phyloP scores from a whole-genome alignment of 2,329 filamentous ascomycete genomes.

The Aureobasidium mangrovei region DNA sequence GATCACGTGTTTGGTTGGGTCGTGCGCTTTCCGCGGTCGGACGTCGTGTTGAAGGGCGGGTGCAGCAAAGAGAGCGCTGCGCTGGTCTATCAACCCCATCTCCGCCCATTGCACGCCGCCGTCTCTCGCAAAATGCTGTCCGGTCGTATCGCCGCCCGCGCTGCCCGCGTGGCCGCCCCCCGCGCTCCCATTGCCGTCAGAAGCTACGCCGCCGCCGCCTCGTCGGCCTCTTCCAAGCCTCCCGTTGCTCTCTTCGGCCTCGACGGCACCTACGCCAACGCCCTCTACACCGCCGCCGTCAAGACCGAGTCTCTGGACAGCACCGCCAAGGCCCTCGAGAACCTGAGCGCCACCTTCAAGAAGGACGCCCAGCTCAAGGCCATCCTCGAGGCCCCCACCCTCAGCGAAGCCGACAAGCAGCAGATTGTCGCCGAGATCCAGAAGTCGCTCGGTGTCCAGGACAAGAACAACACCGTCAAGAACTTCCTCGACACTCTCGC shows the following conservation, averaged over 20 bases:
- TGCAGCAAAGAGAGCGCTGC: neutral
- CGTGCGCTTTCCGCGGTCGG: neutral
- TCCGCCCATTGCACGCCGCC: constrained; percentile 11
- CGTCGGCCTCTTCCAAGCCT: constrained; percentile 62
- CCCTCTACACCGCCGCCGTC: constrained; percentile 92
- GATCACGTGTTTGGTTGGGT: neutral
- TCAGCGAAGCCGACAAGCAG: constrained; percentile 70
- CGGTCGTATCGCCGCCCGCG: constrained; percentile 47
- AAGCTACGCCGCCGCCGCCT: constrained; percentile 58
- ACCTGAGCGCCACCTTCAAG: constrained; percentile 62
- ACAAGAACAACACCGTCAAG: constrained; percentile 75
- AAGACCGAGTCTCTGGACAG: constrained; percentile 81
- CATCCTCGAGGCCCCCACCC: constrained; percentile 74
- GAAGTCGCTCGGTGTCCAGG: constrained; percentile 63
- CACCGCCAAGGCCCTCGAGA: constrained; percentile 69
- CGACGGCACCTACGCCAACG: constrained; percentile 96
- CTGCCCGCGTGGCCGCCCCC: constrained; percentile 46
- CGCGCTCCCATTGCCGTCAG: constrained; percentile 56
- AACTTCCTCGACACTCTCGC: constrained; percentile 88
- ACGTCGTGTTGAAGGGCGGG: neutral
- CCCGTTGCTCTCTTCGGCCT: constrained; percentile 89
- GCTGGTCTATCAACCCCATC: neutral
- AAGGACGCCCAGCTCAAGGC: constrained; percentile 71
- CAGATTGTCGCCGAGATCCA: constrained; percentile 78
- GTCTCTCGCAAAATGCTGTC: constrained; percentile 43